Evolutionary conservation across 768 basidiomycete genomes (phyloP).

Genomic region (Lentinus tigrinus): DNA sequence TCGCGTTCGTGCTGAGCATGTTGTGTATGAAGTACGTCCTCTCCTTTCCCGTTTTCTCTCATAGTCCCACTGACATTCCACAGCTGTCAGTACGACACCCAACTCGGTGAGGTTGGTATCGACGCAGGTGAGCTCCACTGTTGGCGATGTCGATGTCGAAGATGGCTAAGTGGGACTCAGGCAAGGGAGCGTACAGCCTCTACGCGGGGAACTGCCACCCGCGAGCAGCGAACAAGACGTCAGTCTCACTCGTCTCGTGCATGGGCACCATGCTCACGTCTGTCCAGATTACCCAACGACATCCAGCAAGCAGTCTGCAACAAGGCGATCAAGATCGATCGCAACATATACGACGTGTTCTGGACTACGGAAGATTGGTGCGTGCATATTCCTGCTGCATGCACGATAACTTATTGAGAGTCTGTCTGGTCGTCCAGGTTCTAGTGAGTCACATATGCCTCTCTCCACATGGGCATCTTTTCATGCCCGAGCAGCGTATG

Average conservation of each 20-base stretch:
- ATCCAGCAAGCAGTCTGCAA: conserved; percentile 18
- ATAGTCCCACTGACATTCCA: neutral
- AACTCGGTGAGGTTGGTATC: conserved; percentile 1
- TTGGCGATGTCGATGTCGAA: neutral
- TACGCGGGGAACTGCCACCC: neutral
- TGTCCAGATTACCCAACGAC: conserved; percentile 5
- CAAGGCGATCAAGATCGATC: conserved; percentile 13
- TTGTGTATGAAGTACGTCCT: conserved; percentile 20
- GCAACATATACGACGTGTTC: conserved; percentile 9
- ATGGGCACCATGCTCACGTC: neutral
- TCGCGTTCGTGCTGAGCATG: conserved; percentile 20
- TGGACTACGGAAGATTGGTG: conserved; percentile 9
- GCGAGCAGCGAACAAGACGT: neutral
- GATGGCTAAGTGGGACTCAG: neutral
- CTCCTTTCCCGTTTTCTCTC: neutral
- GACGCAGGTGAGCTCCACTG: conserved; percentile 12
- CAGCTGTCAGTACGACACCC: conserved; percentile 16
- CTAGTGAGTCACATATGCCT: conserved; percentile 5
- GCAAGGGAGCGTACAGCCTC: conserved; percentile 13
- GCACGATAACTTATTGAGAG: neutral
- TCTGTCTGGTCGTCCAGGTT: neutral
- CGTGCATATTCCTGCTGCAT: neutral
- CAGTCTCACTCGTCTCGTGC: neutral
- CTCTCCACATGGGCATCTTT: no score
- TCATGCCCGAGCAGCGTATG: neutral